Evolutionary conservation across 305 asterid genomes (phyloP).

Genomic region (Fraxinus sp.): DNA sequence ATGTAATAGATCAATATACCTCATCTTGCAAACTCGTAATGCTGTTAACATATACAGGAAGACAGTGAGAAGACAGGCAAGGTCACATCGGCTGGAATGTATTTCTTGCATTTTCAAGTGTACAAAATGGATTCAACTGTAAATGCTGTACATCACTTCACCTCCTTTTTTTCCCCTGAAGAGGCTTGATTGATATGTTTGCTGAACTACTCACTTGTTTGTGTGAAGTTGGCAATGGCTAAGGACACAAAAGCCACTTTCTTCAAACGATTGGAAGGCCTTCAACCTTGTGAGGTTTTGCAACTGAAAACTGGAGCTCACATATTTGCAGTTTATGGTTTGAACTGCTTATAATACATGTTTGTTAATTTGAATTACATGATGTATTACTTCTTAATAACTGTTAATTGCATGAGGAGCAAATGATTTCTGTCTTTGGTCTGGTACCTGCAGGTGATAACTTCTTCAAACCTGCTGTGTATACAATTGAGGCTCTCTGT

Average conservation of each 20-base stretch:
- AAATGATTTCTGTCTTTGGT: slow-evolving; percentile 15
- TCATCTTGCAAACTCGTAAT: slow-evolving; percentile 6
- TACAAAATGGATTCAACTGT: slow-evolving; percentile 59
- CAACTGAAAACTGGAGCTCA: slow-evolving; percentile 66
- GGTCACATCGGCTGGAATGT: slow-evolving; percentile 62
- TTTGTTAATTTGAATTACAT: neutral
- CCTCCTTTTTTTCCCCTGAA: neutral
- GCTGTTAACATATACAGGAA: slow-evolving; percentile 36
- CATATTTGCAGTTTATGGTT: slow-evolving; percentile 66
- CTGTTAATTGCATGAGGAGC: neutral
- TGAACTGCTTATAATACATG: slow-evolving; percentile 26
- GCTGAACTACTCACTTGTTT: neutral
- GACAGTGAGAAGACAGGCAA: slow-evolving; percentile 61
- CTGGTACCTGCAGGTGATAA: slow-evolving; percentile 75
- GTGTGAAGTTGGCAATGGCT: slow-evolving; percentile 51
- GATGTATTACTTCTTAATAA: neutral
- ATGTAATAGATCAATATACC: neutral
- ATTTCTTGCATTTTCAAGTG: slow-evolving; percentile 64
- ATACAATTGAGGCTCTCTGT: slow-evolving; percentile 86
- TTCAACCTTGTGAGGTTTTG: slow-evolving; percentile 61
- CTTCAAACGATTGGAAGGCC: slow-evolving; percentile 61
- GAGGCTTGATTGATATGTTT: neutral
- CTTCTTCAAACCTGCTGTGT: slow-evolving; percentile 87
- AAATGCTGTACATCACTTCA: slow-evolving; percentile 41
- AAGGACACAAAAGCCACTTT: slow-evolving; percentile 64